phyloP scores from a whole-genome alignment of 805 yeast species.

The Saturnispora halmiae region DNA sequence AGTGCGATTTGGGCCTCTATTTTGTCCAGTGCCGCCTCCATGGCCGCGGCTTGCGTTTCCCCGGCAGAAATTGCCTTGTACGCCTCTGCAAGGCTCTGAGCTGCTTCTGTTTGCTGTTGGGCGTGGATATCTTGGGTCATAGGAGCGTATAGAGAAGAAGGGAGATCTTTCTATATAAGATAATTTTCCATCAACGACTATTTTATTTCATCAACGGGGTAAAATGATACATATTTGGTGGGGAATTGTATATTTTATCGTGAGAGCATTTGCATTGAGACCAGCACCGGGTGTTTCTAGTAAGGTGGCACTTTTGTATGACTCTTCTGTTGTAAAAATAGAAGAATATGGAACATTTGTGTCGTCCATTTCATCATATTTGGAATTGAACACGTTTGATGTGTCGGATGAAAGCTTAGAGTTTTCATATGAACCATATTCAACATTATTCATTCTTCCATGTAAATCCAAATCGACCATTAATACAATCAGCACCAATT shows the following conservation, averaged over 20 bases:
- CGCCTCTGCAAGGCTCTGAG: conserved; percentile 4
- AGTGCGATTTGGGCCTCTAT: conserved; percentile 57
- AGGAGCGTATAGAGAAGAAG: too few species aligned
- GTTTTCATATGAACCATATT: conserved; percentile 27
- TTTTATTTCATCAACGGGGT: neutral
- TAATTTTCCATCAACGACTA: neutral
- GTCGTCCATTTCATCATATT: neutral
- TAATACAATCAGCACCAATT: conserved; percentile 34
- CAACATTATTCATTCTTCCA: conserved; percentile 54
- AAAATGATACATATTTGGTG: conserved; percentile 5
- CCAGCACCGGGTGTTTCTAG: neutral
- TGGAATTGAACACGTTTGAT: neutral
- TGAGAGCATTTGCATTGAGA: neutral
- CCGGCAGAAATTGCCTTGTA: conserved; percentile 10
- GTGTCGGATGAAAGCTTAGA: neutral
- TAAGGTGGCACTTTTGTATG: conserved; percentile 2
- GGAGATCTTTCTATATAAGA: too few species aligned
- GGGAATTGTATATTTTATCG: neutral
- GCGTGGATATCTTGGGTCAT: too few species aligned
- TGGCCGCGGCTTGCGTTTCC: conserved; percentile 22
- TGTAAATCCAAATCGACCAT: conserved; percentile 38
- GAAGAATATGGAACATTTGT: neutral
- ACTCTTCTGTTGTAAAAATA: neutral
- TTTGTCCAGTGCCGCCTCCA: conserved; percentile 57
- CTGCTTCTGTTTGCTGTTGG: neutral